Conservation (phyloP, 257 asterid genomes). For the Solanum phureja region DNA sequence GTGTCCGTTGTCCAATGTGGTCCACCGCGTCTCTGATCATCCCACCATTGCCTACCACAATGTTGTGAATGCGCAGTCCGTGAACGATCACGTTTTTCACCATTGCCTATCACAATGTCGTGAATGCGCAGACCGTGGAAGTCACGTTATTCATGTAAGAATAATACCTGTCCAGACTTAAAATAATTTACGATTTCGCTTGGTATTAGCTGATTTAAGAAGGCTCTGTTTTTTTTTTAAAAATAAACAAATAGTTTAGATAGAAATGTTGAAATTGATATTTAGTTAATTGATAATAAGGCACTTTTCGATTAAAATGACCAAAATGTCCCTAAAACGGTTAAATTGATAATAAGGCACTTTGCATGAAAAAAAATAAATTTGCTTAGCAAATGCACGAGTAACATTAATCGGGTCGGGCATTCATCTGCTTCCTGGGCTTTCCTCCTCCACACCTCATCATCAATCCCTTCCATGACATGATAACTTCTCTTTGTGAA, state of each 20-base stretch:
- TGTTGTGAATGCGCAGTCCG: conserved; percentile 38
- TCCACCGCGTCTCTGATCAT: conserved; percentile 38
- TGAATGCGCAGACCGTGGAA: conserved; percentile 50
- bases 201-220: not conserved
- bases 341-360: not conserved
- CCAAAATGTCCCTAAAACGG: not conserved
- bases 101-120: conserved; percentile 26
- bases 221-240: not conserved
- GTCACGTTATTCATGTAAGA: conserved; percentile 43
- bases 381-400: conserved; percentile 24
- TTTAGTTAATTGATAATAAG: not conserved
- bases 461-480: conserved; percentile 1
- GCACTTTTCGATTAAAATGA: not conserved
- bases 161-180: conserved; percentile 20
- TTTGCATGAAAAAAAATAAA: not conserved
- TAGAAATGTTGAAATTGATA: not conserved
- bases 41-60: conserved; percentile 35
- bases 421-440: conserved; percentile 40
- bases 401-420: conserved; percentile 37
- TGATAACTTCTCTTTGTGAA: not conserved
- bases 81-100: conserved; percentile 63
- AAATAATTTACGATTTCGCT: too few relatives aligned
- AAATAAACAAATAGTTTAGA: too few relatives aligned
- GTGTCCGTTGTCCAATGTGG: conserved; percentile 44
- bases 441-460: conserved; percentile 34